phyloP scores from a whole-genome alignment of 768 basidiomycete species.

The Trametes cinnabarina region DNA sequence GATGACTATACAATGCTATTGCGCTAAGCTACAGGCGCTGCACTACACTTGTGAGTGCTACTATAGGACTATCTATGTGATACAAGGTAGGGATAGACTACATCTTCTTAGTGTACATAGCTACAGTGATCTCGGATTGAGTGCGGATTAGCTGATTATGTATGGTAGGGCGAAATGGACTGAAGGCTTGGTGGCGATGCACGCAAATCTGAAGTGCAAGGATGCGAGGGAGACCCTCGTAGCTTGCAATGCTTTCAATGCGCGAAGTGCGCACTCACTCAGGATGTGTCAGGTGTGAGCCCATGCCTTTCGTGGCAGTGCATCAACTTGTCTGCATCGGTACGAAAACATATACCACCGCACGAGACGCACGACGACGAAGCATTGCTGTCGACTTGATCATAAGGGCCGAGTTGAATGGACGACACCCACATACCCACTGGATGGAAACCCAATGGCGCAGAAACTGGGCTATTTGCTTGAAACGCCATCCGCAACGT shows the following conservation, averaged over 20 bases:
- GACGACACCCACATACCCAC: background rate
- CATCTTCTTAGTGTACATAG: background rate
- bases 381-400: background rate
- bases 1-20: background rate
- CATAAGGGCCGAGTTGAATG: no score
- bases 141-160: background rate
- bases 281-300: background rate
- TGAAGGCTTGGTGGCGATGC: background rate
- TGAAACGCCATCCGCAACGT: background rate
- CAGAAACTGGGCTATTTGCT: background rate
- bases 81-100: background rate
- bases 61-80: background rate
- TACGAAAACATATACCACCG: background rate
- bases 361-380: background rate
- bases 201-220: no score
- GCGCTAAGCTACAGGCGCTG: background rate
- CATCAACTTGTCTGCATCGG: background rate
- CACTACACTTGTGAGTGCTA: no score
- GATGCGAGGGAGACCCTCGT: no score
- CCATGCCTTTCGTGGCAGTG: slow-evolving; percentile 4
- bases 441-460: background rate
- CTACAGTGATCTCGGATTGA: background rate
- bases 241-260: background rate
- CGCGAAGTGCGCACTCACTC: background rate
- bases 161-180: background rate